phyloP scores from a whole-genome alignment of 305 asterid genomes.

The Fraxinus floribunda region DNA sequence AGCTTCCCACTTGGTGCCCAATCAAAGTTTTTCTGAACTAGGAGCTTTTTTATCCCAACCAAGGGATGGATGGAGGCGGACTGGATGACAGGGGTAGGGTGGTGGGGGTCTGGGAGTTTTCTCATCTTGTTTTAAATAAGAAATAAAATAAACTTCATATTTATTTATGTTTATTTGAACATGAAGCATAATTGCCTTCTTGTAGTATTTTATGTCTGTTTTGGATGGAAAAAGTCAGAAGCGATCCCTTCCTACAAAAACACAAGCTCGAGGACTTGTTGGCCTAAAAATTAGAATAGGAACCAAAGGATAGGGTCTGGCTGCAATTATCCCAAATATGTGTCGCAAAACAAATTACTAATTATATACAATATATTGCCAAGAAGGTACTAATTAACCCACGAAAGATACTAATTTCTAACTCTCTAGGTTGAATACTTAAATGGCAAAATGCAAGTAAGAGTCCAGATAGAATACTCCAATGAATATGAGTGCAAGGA shows the following conservation, averaged over 20 bases:
- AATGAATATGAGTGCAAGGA: conserved; percentile 7
- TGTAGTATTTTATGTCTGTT: neutral
- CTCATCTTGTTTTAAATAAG: neutral
- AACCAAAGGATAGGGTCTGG: neutral
- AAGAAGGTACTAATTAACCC: neutral
- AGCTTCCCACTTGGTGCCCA: neutral
- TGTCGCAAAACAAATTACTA: neutral
- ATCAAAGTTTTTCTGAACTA: neutral
- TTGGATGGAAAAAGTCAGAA: neutral
- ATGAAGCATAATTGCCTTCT: neutral
- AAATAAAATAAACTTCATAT: neutral
- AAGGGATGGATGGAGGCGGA: neutral
- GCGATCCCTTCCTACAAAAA: neutral
- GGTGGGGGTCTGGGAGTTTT: neutral
- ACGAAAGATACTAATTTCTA: neutral
- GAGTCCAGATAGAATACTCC: neutral
- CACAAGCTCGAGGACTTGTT: neutral
- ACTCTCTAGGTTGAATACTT: neutral
- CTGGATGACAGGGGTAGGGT: neutral
- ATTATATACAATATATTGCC: neutral
- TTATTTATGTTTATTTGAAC: neutral
- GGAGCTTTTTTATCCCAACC: conserved; percentile 1
- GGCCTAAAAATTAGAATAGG: neutral
- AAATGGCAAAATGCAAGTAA: neutral
- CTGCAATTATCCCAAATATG: neutral